phyloP scores from a whole-genome alignment of 2,329 filamentous ascomycete genomes.

The Scytalidium sp. region DNA sequence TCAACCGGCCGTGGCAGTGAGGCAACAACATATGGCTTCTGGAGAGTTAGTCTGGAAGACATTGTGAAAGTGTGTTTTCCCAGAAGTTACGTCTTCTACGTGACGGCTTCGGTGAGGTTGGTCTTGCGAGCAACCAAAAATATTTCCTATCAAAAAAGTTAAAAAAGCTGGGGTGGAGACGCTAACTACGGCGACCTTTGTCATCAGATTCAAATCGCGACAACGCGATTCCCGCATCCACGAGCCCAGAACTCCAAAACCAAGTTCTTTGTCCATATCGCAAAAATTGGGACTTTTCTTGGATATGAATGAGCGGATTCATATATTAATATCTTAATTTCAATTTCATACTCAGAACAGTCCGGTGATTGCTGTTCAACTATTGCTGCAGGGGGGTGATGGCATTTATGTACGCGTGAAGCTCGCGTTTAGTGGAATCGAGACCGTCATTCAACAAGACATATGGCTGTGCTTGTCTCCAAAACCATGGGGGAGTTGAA shows the following conservation, averaged over 20 bases:
- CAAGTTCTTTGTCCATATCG: background rate
- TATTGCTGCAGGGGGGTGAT: background rate
- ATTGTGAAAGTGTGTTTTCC: constrained; percentile 17
- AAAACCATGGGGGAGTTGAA: constrained; percentile 25
- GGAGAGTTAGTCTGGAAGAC: constrained; percentile 53
- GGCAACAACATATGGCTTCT: constrained; percentile 62
- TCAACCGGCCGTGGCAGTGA: constrained; percentile 57
- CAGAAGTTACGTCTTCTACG: background rate
- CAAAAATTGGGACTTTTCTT: background rate
- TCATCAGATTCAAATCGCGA: background rate
- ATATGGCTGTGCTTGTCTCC: constrained; percentile 26
- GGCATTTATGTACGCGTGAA: constrained; percentile 18
- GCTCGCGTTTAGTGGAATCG: constrained; percentile 16
- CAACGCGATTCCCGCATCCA: background rate
- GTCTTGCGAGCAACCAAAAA: background rate
- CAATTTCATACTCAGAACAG: background rate
- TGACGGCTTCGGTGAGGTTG: background rate
- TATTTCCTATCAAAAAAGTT: constrained; percentile 8
- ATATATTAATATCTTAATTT: background rate
- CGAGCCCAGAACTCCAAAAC: background rate
- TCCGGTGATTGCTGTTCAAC: background rate
- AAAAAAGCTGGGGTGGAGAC: constrained; percentile 8
- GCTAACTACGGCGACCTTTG: constrained; percentile 15
- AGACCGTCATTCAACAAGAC: constrained; percentile 2
- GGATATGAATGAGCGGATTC: background rate